Percentiles rank a stretch among this genome's conserved stretches.
These are phyloP conservation scores for Yarrowia porcina DNA, from an alignment of 805 yeast species.

Conservation along the genomic window DNA sequence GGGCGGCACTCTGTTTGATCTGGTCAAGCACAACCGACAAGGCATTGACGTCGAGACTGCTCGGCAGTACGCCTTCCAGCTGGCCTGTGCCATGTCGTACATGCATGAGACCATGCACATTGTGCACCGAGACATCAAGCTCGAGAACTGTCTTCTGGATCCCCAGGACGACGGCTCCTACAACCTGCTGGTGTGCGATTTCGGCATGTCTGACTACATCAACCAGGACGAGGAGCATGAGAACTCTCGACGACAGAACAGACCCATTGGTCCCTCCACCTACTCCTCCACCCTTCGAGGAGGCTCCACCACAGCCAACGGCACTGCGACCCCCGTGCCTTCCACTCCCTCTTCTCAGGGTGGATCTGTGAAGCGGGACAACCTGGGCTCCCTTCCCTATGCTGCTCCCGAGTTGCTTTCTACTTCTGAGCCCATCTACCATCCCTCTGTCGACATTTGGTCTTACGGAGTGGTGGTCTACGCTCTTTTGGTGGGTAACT, in stretches of 20 bases:
- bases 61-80: conserved; percentile 48
- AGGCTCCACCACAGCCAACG: neutral
- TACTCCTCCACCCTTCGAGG: conserved; percentile 10
- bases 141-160: conserved; percentile 73
- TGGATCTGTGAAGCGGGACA: conserved; percentile 24
- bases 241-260: conserved; percentile 13
- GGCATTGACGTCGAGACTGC: conserved; percentile 32
- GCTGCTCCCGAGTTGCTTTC: conserved; percentile 83
- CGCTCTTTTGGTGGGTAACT: conserved; percentile 65
- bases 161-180: conserved; percentile 36
- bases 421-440: conserved; percentile 51
- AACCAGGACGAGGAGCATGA: conserved; percentile 24
- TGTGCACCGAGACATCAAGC: conserved; percentile 79
- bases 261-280: conserved; percentile 19
- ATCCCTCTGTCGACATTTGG: conserved; percentile 82
- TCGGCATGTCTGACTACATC: conserved; percentile 66
- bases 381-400: conserved; percentile 87
- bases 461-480: conserved; percentile 79
- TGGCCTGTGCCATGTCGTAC: conserved; percentile 57
- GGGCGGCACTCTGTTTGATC: conserved; percentile 80
- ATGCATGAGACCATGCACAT: conserved; percentile 60
- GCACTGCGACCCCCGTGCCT: conserved; percentile 17
- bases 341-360: conserved; percentile 21
- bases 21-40: conserved; percentile 59
- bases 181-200: conserved; percentile 70